These are phyloP conservation scores for Lagerstroemia speciosa DNA, from an alignment of 345 rosid species.

Conservation along the genomic window DNA sequence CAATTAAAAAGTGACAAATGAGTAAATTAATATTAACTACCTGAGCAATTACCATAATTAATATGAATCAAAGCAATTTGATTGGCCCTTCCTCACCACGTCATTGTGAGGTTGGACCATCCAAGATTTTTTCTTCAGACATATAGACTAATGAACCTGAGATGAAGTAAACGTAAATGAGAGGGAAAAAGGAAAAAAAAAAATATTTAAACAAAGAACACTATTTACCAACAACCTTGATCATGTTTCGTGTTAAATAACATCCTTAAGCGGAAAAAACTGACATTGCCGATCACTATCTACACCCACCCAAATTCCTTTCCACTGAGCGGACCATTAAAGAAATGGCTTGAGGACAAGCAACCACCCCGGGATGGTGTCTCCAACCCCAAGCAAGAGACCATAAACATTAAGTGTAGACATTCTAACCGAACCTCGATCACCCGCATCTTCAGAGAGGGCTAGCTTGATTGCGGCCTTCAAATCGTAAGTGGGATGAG, in stretches of 20 bases:
- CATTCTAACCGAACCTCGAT: conserved; percentile 44
- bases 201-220: background rate
- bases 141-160: too few species aligned
- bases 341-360: background rate
- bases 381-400: background rate
- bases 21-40: too few species aligned
- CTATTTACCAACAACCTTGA: background rate
- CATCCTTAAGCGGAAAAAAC: background rate
- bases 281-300: background rate
- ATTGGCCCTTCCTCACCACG: too few species aligned
- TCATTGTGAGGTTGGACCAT: too few species aligned
- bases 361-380: background rate
- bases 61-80: too few species aligned
- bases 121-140: too few species aligned
- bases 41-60: too few species aligned
- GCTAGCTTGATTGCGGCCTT: conserved; percentile 62
- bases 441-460: conserved; percentile 85
- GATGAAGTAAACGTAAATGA: background rate
- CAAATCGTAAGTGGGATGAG: conserved; percentile 84
- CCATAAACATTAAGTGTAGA: background rate
- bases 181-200: background rate
- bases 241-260: background rate
- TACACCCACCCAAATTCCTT: background rate
- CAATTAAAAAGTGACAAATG: too few species aligned
- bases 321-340: background rate